Evolutionary conservation across 2,329 filamentous ascomycete species (phyloP).

Genomic region (Pseudocercospora fuligena): DNA sequence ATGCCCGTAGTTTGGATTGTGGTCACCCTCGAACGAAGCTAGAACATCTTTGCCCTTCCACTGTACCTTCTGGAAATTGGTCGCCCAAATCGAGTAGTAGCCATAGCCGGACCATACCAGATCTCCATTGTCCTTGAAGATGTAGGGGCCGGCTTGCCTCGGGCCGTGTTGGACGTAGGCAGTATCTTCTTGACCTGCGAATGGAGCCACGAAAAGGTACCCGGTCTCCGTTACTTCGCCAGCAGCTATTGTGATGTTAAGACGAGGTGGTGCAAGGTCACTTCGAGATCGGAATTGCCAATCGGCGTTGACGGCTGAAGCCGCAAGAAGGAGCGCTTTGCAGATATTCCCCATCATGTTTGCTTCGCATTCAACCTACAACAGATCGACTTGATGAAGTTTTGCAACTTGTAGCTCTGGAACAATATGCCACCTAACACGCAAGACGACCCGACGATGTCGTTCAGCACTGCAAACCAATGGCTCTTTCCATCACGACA

Average conservation of each 20-base stretch:
- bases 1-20: constrained; percentile 53
- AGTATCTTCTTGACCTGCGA: too few relatives aligned
- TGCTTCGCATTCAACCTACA: too few relatives aligned
- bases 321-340: too few relatives aligned
- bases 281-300: constrained; percentile 54
- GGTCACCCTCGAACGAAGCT: constrained; percentile 60
- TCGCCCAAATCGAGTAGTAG: constrained; percentile 58
- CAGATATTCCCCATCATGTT: too few relatives aligned
- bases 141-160: constrained; percentile 60
- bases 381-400: too few relatives aligned
- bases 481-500: neutral
- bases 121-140: constrained; percentile 60
- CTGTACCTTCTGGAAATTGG: constrained; percentile 58
- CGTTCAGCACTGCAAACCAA: too few relatives aligned
- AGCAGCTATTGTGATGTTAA: constrained; percentile 53
- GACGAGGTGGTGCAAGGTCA: constrained; percentile 53
- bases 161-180: constrained; percentile 46
- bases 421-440: too few relatives aligned
- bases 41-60: constrained; percentile 60
- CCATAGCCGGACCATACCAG: constrained; percentile 63
- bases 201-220: too few relatives aligned
- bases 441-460: too few relatives aligned
- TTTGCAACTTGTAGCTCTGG: too few relatives aligned
- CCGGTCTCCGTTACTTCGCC: constrained; percentile 43
- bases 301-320: constrained; percentile 49